A percentile compares a stretch with the other conserved stretches of the same genome.
Evolutionary conservation across 2,329 filamentous ascomycete genomes (phyloP).

Genomic region (Fusarium torulosum): DNA sequence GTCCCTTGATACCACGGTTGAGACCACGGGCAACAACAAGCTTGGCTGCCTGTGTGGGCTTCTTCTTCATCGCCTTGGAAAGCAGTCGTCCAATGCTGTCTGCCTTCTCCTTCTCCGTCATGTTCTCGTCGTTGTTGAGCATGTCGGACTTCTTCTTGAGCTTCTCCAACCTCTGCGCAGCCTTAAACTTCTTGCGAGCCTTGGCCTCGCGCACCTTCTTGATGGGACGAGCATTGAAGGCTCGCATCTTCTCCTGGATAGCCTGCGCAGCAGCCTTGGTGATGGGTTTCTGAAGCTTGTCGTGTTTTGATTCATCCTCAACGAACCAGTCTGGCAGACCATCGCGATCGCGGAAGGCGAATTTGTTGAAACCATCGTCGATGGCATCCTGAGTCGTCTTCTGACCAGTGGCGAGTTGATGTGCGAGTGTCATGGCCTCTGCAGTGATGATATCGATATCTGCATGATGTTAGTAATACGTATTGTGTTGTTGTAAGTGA

Average conservation of each 20-base stretch:
- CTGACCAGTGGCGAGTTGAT: conserved; percentile 88
- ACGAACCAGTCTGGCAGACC: conserved; percentile 98
- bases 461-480: conserved; percentile 25
- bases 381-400: conserved; percentile 82
- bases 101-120: conserved; percentile 97
- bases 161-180: conserved; percentile 91
- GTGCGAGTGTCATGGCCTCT: conserved; percentile 97
- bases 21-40: conserved; percentile 88
- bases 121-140: conserved; percentile 86
- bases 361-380: conserved; percentile 95
- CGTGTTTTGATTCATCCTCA: conserved; percentile 89
- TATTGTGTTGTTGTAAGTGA: neutral
- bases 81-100: conserved; percentile 85
- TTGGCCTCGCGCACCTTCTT: conserved; percentile 99
- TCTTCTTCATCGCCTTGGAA: conserved; percentile 85
- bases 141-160: conserved; percentile 96
- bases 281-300: conserved; percentile 88
- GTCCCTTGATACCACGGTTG: conserved; percentile 86
- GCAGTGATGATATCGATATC: conserved; percentile 99
- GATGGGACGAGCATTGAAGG: conserved; percentile 94
- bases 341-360: conserved; percentile 88
- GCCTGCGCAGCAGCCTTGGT: conserved; percentile 89
- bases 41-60: conserved; percentile 83
- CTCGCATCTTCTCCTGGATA: conserved; percentile 93
- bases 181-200: conserved; percentile 96